Percentiles rank a stretch among this genome's conserved stretches.
Evolutionary conservation across 116 monocot species (phyloP).

Genomic region (Thalassia testudinum): DNA sequence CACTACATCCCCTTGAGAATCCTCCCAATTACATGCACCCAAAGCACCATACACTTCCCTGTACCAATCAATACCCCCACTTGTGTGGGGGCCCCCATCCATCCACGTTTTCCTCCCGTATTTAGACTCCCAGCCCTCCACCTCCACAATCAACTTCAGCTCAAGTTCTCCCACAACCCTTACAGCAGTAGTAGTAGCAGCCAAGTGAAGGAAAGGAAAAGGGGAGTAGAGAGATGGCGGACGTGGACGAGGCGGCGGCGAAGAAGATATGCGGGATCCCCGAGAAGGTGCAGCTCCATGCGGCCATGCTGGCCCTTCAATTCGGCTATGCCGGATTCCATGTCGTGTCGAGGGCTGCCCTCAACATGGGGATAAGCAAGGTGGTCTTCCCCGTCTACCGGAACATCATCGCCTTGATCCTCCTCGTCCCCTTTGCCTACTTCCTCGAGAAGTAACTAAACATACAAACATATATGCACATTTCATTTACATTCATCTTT

Average conservation of each 20-base stretch:
- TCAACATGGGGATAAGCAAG: constrained; percentile 97
- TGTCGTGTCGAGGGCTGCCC: constrained; percentile 72
- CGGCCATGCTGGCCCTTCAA: constrained; percentile 83
- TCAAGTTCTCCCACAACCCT: no score
- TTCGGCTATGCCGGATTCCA: constrained; percentile 98
- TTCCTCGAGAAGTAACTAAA: constrained; percentile 83
- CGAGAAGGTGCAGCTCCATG: constrained; percentile 86
- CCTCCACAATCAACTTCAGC: no score
- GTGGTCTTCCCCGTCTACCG: constrained; percentile 89
- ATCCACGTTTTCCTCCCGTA: no score
- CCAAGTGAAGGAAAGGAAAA: no score
- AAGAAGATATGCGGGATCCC: constrained; percentile 66
- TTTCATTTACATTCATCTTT: background rate
- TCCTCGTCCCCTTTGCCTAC: constrained; percentile 88
- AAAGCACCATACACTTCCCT: no score
- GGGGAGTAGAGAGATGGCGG: no score
- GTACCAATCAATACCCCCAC: no score
- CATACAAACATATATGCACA: background rate
- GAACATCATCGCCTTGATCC: constrained; percentile 82
- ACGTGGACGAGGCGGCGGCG: constrained; percentile 4
- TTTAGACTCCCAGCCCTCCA: no score
- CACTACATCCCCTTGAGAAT: no score
- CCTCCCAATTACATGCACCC: no score
- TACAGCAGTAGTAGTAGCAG: no score
- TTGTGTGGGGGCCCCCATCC: no score